Evolutionary conservation across 2,329 filamentous ascomycete species (phyloP), one percentile per base, ranked within the genome.

Genomic region (Elsinoe ampelina): DNA sequence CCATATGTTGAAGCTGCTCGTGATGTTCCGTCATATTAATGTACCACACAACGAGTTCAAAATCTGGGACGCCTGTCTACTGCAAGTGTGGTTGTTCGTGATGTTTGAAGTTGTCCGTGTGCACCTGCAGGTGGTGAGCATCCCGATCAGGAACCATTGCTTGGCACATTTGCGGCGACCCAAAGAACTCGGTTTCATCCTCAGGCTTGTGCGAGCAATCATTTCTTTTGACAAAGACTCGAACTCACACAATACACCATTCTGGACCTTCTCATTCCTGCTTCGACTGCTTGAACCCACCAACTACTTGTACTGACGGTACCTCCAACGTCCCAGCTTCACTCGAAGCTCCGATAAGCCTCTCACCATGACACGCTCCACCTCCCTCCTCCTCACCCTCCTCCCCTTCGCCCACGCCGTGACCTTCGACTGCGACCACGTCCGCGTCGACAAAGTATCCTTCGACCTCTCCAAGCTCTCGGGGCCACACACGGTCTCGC

Each of bases 401-500:
- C 65, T 68, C 7, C 60, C 66, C 6, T 59, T 74, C 2, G 70
- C 65, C 48, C 61, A 69, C 8, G 68, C 74, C 12, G 75, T 79
- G 41, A 80, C 76, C 61, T 72, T 88, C 56, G 71, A 80, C 61
- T 91, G 87, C 75, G 75, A 79, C 17, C 75, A 83, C 51, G 74
- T 89, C 32, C 71, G 77, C 3, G 75, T 81, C 1, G 79, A 84
- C 61, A 75, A 75, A 20, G 75, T 80, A 59, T 76, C 73, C 30
- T 91, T 86, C 70, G 77, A 90, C 70, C 74, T 92, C 30, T 74
- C 74, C 22, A 70, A 76, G 61, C 78, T 91, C 6, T 75, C 73
- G 5, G 87, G 86, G 1, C 84, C 85, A 34, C 85, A 86, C 68
- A 81, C 83, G 0, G 83, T 89, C 36, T 77, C 88, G 65, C 76